A percentile compares a stretch with the other conserved stretches of the same genome.
These are phyloP conservation scores for Cryptosporidium sp. DNA, from an alignment of 169 alveolate genomes.

Conservation along the genomic window DNA sequence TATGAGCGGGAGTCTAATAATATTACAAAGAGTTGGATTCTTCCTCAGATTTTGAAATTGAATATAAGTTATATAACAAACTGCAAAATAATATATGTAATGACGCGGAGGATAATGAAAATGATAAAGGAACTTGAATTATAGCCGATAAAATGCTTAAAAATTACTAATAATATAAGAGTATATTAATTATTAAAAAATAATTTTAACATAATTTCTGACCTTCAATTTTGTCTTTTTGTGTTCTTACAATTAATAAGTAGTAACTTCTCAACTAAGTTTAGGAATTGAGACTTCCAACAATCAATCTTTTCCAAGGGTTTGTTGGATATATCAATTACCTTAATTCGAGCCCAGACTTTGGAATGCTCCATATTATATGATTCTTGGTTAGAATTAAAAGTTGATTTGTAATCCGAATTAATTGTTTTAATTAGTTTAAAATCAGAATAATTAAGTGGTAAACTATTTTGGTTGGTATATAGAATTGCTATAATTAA, in stretches of 20 bases:
- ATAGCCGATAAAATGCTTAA: background rate
- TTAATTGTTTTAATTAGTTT: background rate
- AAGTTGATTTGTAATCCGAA: background rate
- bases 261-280: slow-evolving; percentile 3
- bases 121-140: background rate
- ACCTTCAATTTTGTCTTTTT: background rate
- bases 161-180: background rate
- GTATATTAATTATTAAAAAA: slow-evolving; percentile 1
- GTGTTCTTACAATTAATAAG: background rate
- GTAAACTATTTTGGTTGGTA: background rate
- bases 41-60: background rate
- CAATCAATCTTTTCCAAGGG: slow-evolving; percentile 13
- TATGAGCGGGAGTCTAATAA: background rate
- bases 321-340: slow-evolving; percentile 37
- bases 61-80: background rate
- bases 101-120: background rate
- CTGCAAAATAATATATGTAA: background rate
- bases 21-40: background rate
- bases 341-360: slow-evolving; percentile 6
- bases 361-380: background rate
- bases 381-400: background rate
- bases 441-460: background rate
- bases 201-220: background rate
- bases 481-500: slow-evolving; percentile 1
- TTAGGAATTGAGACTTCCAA: slow-evolving; percentile 36